phyloP scores from a whole-genome alignment of 2,329 filamentous ascomycete genomes.

The Fusarium compactum region DNA sequence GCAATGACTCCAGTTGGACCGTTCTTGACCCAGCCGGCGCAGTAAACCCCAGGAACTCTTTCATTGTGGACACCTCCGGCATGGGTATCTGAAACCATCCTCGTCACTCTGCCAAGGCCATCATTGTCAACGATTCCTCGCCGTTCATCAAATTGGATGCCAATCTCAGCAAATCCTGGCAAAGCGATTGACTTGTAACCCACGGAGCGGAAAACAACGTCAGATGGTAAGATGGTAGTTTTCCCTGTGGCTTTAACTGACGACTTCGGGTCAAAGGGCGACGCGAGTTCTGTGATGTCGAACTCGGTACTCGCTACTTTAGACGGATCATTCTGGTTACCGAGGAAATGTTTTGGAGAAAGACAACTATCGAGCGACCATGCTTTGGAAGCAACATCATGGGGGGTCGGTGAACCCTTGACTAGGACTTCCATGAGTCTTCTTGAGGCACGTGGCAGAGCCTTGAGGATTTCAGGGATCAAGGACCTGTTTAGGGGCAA shows the following conservation, averaged over 20 bases:
- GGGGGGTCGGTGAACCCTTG: constrained; percentile 73
- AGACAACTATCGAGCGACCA: constrained; percentile 91
- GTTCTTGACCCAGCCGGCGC: constrained; percentile 95
- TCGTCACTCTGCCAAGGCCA: constrained; percentile 76
- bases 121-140: constrained; percentile 88
- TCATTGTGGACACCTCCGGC: constrained; percentile 52
- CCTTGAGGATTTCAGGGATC: constrained; percentile 74
- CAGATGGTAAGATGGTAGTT: constrained; percentile 68
- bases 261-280: constrained; percentile 65
- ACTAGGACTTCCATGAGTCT: constrained; percentile 84
- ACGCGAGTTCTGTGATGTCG: constrained; percentile 67
- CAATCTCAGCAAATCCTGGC: constrained; percentile 77
- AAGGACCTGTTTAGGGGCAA: constrained; percentile 74
- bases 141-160: constrained; percentile 80
- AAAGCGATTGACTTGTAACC: constrained; percentile 89
- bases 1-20: constrained; percentile 97
- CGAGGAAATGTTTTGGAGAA: constrained; percentile 78
- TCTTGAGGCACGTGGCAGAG: constrained; percentile 79
- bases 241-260: constrained; percentile 63
- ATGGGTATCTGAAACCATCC: constrained; percentile 49
- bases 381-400: constrained; percentile 67
- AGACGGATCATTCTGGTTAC: constrained; percentile 57
- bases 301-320: constrained; percentile 76
- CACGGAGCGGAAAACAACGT: constrained; percentile 90
- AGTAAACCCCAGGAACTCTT: constrained; percentile 80